Evolutionary conservation across 352 stramenopile genomes (phyloP).

Genomic region (Globisporangium paddicum): DNA sequence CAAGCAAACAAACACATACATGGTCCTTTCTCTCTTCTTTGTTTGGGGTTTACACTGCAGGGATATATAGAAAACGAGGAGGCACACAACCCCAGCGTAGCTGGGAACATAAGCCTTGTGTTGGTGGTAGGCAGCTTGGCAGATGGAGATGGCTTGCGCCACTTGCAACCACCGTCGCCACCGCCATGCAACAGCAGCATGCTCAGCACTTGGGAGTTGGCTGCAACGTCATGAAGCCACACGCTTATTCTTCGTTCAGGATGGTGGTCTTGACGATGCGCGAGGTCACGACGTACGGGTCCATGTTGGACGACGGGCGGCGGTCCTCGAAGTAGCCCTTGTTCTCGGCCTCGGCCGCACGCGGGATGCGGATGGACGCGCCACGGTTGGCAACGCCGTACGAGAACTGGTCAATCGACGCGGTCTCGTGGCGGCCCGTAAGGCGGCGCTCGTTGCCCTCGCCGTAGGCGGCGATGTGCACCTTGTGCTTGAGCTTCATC

Average conservation of each 20-base stretch:
- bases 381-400: constrained; percentile 97
- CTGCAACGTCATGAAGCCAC: not conserved
- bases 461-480: constrained; percentile 97
- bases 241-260: constrained; percentile 56
- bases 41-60: constrained; percentile 3
- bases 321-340: constrained; percentile 96
- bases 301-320: constrained; percentile 96
- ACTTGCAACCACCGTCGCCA: not conserved
- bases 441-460: constrained; percentile 96
- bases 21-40: constrained; percentile 4
- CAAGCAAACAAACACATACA: not conserved
- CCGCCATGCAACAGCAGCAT: not conserved
- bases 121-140: not conserved
- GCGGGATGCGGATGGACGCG: constrained; percentile 91
- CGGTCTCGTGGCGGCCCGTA: constrained; percentile 95
- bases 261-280: constrained; percentile 97
- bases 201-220: not conserved
- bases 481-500: constrained; percentile 95
- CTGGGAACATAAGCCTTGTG: not conserved
- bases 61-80: constrained; percentile 8
- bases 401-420: constrained; percentile 94
- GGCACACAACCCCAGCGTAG: not conserved
- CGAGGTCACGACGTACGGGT: constrained; percentile 97
- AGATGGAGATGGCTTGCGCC: not conserved
- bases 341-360: constrained; percentile 84